Conservation (phyloP, 176 grass and related monocot species). For the Oryza longistaminata region DNA sequence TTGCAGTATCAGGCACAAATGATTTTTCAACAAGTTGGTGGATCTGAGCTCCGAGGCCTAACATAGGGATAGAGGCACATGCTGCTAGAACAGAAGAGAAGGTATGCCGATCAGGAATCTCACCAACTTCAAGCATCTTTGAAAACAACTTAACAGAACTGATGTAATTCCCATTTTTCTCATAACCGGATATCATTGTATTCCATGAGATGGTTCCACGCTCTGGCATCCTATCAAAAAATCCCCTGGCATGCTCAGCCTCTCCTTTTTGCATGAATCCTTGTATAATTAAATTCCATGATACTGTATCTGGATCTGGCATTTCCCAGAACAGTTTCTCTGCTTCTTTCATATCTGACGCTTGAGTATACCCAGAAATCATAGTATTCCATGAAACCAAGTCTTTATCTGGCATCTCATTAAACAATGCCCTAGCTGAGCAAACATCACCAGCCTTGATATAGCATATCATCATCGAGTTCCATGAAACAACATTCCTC, state of each 20-base stretch:
- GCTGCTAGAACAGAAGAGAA: slow-evolving; percentile 72
- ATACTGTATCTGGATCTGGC: slow-evolving; percentile 52
- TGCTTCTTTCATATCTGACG: slow-evolving; percentile 50
- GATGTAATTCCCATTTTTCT: slow-evolving; percentile 58
- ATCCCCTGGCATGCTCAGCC: slow-evolving; percentile 38
- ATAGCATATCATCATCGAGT: slow-evolving; percentile 80
- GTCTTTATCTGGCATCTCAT: slow-evolving; percentile 63
- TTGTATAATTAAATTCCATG: slow-evolving; percentile 75
- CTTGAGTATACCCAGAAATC: slow-evolving; percentile 53
- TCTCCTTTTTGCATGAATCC: slow-evolving; percentile 61
- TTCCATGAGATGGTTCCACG: slow-evolving; percentile 61
- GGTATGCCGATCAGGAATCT: slow-evolving; percentile 62
- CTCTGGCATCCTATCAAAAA: slow-evolving; percentile 63
- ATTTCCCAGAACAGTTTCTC: slow-evolving; percentile 55
- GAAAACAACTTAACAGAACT: slow-evolving; percentile 49
- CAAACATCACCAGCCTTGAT: slow-evolving; percentile 45
- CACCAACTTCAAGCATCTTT: slow-evolving; percentile 49
- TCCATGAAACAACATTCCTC: slow-evolving; percentile 69
- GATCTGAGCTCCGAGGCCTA: slow-evolving; percentile 58
- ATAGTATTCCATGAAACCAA: slow-evolving; percentile 76
- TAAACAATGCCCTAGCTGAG: slow-evolving; percentile 58
- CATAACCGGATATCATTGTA: slow-evolving; percentile 77
- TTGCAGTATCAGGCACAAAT: slow-evolving; percentile 60
- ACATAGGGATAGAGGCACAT: slow-evolving; percentile 60
- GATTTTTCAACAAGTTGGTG: slow-evolving; percentile 74